Evolutionary conservation across 2,329 filamentous ascomycete genomes (phyloP), one percentile per base, ranked within the genome.

Genomic region (Penicillium sp.): DNA sequence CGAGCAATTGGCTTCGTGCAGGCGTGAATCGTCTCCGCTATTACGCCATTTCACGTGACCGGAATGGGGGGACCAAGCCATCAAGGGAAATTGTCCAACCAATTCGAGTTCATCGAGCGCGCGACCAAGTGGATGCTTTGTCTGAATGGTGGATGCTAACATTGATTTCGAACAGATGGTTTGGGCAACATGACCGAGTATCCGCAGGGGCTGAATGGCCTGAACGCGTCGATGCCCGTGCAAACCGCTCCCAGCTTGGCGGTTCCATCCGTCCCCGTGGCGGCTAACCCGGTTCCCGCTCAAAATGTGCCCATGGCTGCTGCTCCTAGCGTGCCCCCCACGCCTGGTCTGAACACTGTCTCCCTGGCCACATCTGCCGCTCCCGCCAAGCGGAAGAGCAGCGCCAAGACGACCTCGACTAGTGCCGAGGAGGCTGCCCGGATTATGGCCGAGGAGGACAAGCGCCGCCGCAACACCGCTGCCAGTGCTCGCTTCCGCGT

Each of bases 401-500:
- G 82, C 3, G 68, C 74, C 25, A 72, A 75, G 60, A 49, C 66
- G 0, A 61, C 64, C 75, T 62, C 68, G 49, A 75, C 83, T 51
- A 85, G 76, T 69, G 83, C 89, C 35, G 90, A 93, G 74, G 90
- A 92, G 60, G 83, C 85, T 43, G 87, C 89, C 10, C 88, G 90
- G 28, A 64, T 88, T 3, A 88, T 88, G n/a, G 91, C 92, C 20
- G 92, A 96, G 74, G 92, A 96, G 78, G 92, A 96, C 75, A 96
- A 96, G 83, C 89, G 92, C 58, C 87, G 91, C 62, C 88, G 92
- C 62, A 96, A 96, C 79, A 96, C 92, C 1, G 92, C 92, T 15
- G 92, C 92, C 53, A 92, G 89, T 66, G 92, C 92, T n/a, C 89
- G 92, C 37, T 96, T 96, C 84, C 89, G 92, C 59, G 88, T 96